phyloP scores from a whole-genome alignment of 2,329 filamentous ascomycete genomes.

The Cercospora sp. region DNA sequence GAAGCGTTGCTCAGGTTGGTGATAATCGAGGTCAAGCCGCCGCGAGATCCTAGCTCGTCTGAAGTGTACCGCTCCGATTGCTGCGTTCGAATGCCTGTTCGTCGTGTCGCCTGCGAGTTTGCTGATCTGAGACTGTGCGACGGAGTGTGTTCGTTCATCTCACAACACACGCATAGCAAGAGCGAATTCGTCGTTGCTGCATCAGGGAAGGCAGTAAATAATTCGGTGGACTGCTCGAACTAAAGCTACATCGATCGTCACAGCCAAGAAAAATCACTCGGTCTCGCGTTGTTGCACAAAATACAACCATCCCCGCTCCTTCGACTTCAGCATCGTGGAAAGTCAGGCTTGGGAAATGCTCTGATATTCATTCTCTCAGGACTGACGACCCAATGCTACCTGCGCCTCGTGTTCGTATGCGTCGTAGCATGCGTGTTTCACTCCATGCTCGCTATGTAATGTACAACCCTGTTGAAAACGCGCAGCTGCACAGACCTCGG shows the following conservation, averaged over 20 bases:
- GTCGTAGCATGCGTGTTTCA: slow-evolving; percentile 13
- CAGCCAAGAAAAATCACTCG: slow-evolving; percentile 6
- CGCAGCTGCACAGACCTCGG: slow-evolving; percentile 3
- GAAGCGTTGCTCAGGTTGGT: slow-evolving; percentile 11
- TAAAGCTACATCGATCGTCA: slow-evolving; percentile 6
- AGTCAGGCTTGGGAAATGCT: not conserved
- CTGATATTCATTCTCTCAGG: not conserved
- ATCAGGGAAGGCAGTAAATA: not conserved
- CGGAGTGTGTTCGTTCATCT: slow-evolving; percentile 4
- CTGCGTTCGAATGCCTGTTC: slow-evolving; percentile 4
- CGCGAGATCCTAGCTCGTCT: slow-evolving; percentile 12
- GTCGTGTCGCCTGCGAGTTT: slow-evolving; percentile 8
- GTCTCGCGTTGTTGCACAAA: slow-evolving; percentile 1
- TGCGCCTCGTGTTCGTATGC: slow-evolving; percentile 11
- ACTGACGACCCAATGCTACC: not conserved
- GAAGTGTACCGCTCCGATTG: slow-evolving; percentile 13
- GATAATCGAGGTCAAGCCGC: slow-evolving; percentile 12
- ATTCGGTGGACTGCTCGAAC: slow-evolving; percentile 1
- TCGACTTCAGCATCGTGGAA: not conserved
- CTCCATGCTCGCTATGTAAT: slow-evolving; percentile 2
- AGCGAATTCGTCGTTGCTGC: not conserved
- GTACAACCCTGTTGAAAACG: slow-evolving; percentile 4
- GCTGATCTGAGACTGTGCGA: slow-evolving; percentile 9
- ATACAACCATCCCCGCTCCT: not conserved
- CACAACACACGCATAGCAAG: slow-evolving; percentile 1